Base-by-base conservation (phyloP, 495 filamentous ascomycete species). In the Penicillium odoratum region DNA sequence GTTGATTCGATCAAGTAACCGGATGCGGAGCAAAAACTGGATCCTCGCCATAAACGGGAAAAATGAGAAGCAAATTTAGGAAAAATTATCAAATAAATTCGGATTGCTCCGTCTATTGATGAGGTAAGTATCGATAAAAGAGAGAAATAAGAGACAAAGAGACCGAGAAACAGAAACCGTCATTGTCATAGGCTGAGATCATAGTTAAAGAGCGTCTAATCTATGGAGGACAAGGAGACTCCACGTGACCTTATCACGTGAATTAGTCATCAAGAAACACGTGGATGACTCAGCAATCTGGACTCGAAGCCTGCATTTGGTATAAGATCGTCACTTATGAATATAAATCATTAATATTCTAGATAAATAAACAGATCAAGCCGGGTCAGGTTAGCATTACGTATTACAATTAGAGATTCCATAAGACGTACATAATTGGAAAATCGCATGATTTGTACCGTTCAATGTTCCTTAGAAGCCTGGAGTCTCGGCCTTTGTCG, bases 1-100 rank as follows among this genome's bases (percentile, higher is more conserved):
- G 43, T 52, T 65, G 58, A 65, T 61, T 65, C 48, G 62, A 59
- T 55, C 43, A 42, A 0, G 30, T 55, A 48, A 46, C 60, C 56
- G 56, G 11, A 62, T 62, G 60, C 60, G 51, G 55, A 45, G 38
- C 29, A 4, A 28, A 40, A 38, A 38, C 29, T 25, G 48, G 36
- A 29, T 16, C 38, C 51, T 16, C 18, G 21, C 21, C 21, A 21
- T 21, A 21, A 21, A 21, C 21, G 21, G 21, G 21, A 2, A 21
- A 21, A 21, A 21, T 21, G 2, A 21, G 21, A 21, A 21, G 21
- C 21, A 21, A 21, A 21, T 21, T 21, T 21, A 21, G 21, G 1
- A 21, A 21, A 21, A 21, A 21, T 21, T 21, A 21, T 2, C 21
- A 21, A 21, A 1, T 21, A 1, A 21, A 1, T 21, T 21, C 21